Percentiles rank a stretch among this genome's conserved stretches.
Evolutionary conservation across 345 rosid species (phyloP).

Genomic region (Theobroma cacao): DNA sequence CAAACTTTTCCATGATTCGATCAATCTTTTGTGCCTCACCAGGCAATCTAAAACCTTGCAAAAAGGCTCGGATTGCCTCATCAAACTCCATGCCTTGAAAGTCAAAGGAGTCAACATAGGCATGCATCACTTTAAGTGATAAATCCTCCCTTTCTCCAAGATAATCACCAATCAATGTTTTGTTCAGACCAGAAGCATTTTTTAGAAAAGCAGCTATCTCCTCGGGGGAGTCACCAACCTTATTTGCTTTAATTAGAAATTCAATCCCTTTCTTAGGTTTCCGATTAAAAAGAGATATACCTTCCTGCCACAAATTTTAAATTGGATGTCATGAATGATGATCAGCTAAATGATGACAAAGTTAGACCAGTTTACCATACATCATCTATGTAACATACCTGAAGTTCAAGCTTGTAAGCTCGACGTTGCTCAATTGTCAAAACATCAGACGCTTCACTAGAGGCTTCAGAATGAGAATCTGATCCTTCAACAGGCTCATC

Average conservation of each 20-base stretch:
- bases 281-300: slow-evolving; percentile 96
- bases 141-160: slow-evolving; percentile 98
- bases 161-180: slow-evolving; percentile 92
- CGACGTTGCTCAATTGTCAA: slow-evolving; percentile 93
- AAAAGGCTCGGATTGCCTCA: slow-evolving; percentile 85
- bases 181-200: slow-evolving; percentile 86
- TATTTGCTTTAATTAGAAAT: slow-evolving; percentile 90
- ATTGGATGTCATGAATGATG: slow-evolving; percentile 31
- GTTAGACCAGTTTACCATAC: slow-evolving; percentile 7
- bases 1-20: slow-evolving; percentile 97
- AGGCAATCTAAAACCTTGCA: slow-evolving; percentile 93
- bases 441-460: slow-evolving; percentile 82
- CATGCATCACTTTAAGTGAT: slow-evolving; percentile 95
- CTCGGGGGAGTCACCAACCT: slow-evolving; percentile 89
- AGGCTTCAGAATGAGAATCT: slow-evolving; percentile 84
- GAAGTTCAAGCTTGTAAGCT: slow-evolving; percentile 99
- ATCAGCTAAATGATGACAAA: slow-evolving; percentile 10
- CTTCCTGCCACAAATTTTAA: slow-evolving; percentile 87
- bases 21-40: slow-evolving; percentile 99
- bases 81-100: slow-evolving; percentile 90
- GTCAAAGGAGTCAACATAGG: slow-evolving; percentile 93
- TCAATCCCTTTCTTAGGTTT: slow-evolving; percentile 97
- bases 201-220: slow-evolving; percentile 92
- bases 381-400: slow-evolving; percentile 41
- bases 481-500: slow-evolving; percentile 82